Evolutionary conservation across 305 asterid species (phyloP), one percentile per base, ranked within the genome.

Genomic region (Solanum hybrid): DNA sequence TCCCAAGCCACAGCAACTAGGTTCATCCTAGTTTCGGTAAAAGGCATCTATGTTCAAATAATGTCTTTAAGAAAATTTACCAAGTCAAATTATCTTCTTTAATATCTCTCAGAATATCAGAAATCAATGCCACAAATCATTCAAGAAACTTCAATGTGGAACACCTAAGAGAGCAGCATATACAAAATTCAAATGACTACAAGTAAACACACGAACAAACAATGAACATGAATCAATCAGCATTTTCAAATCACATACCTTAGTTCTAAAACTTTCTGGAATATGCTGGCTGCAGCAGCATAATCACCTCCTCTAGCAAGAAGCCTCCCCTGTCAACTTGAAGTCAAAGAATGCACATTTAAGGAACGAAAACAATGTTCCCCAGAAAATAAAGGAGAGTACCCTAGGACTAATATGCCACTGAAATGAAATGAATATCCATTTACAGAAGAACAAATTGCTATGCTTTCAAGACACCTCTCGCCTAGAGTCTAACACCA

Each of bases 281-380:
- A 96, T 82, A 95, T 89, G 70, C 92, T 97, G 91, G 98, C 96
- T 79, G 99, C 99, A 33, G 97, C 97, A 94, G 93, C 93, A 93
- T 93, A 95, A 92, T 97, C 97, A 91, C 99, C 96, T 91, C 96
- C 95, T 96, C 92, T 95, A 88, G 99, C 99, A 92, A 95, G 98
- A 94, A 98, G 98, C 94, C 95, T 95, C 92, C 99, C 99, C 99
- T 98, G 99, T 97, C 97, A 96, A 97, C 98, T 97, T 97, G 94
- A 91, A 96, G 95, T 95, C 94, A 94, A 95, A 94, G 93, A 93
- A 90, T 84, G 92, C 96, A 95, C 90, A 92, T 94, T 95, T 93
- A 94, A 92, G 88, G 88, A 84, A 84, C 41, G 76, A 84, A 51
- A 84, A 27, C 41, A 51, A 84, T 84, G 88, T 84, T 84, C 88